Conservation (phyloP, 495 filamentous ascomycete genomes). For the Hyaloscypha variabilis region DNA sequence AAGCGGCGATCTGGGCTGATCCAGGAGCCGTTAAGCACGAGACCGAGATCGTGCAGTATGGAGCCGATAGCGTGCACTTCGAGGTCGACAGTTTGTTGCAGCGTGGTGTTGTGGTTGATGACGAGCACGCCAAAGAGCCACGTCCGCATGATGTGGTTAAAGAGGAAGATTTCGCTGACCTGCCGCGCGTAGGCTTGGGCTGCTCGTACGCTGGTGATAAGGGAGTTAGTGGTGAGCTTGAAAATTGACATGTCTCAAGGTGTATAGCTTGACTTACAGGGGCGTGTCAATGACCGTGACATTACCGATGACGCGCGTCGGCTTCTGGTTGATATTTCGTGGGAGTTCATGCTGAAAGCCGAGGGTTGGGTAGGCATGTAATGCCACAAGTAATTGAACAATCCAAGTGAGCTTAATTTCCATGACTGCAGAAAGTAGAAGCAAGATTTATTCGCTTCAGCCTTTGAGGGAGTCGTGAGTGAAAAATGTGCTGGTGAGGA, state of each 20-base stretch:
- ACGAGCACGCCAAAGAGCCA: constrained; percentile 35
- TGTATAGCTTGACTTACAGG: constrained; percentile 27
- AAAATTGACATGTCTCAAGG: constrained; percentile 5
- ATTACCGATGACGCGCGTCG: constrained; percentile 27
- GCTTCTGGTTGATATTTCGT: constrained; percentile 27
- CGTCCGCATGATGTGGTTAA: constrained; percentile 35
- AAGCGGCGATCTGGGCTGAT: constrained; percentile 40
- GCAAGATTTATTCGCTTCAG: constrained; percentile 20
- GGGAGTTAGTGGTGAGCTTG: constrained; percentile 23
- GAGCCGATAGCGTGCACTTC: constrained; percentile 38
- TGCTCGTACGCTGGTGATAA: constrained; percentile 33
- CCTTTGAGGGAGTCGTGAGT: constrained; percentile 18
- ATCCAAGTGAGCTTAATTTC: constrained; percentile 25
- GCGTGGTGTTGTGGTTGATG: constrained; percentile 35
- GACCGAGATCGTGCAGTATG: constrained; percentile 40
- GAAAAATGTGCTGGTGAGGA: constrained; percentile 21
- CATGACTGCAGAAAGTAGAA: constrained; percentile 22
- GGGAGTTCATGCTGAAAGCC: constrained; percentile 28
- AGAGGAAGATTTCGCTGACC: constrained; percentile 37
- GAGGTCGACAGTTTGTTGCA: constrained; percentile 33
- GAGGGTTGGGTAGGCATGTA: constrained; percentile 24
- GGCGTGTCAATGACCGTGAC: constrained; percentile 46
- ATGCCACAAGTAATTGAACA: constrained; percentile 25
- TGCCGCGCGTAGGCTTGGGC: constrained; percentile 43
- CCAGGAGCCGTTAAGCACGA: constrained; percentile 30